A percentile compares a stretch with the other conserved stretches of the same genome.
These are phyloP conservation scores for Eucalyptus cloeziana DNA, from an alignment of 345 rosid species.

Conservation along the genomic window DNA sequence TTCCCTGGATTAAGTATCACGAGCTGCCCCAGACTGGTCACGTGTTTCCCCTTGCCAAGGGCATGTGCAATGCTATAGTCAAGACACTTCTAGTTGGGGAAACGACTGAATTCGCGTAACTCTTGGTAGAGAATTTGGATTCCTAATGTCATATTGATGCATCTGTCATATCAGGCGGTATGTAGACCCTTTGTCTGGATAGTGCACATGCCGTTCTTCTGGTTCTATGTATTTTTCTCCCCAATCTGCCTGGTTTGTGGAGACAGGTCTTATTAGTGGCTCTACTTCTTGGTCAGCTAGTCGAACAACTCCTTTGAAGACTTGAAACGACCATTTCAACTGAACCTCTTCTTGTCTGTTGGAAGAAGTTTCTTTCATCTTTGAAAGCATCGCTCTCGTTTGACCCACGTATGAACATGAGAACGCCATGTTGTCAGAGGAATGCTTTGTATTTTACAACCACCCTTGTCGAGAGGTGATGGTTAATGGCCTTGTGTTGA, in stretches of 20 bases:
- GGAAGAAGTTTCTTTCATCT: neutral
- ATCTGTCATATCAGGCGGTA: neutral
- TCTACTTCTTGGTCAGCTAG: neutral
- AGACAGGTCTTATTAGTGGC: neutral
- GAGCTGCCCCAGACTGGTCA: constrained; percentile 52
- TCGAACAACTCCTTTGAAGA: neutral
- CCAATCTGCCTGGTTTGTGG: neutral
- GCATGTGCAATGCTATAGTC: constrained; percentile 25
- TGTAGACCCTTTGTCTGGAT: neutral
- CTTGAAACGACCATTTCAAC: neutral
- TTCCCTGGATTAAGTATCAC: constrained; percentile 54
- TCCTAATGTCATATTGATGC: neutral
- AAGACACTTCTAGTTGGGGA: constrained; percentile 26
- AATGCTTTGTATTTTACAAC: neutral
- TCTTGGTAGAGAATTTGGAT: neutral
- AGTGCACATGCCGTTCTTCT: neutral
- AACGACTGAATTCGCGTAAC: neutral
- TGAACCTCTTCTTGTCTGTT: neutral
- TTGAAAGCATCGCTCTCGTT: neutral
- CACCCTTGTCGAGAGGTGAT: neutral
- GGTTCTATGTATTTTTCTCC: neutral
- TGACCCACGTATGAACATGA: neutral
- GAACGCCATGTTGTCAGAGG: neutral
- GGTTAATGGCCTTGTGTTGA: neutral
- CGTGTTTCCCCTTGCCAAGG: constrained; percentile 25